Evolutionary conservation across 768 basidiomycete species (phyloP).

Genomic region (Mycena pura): DNA sequence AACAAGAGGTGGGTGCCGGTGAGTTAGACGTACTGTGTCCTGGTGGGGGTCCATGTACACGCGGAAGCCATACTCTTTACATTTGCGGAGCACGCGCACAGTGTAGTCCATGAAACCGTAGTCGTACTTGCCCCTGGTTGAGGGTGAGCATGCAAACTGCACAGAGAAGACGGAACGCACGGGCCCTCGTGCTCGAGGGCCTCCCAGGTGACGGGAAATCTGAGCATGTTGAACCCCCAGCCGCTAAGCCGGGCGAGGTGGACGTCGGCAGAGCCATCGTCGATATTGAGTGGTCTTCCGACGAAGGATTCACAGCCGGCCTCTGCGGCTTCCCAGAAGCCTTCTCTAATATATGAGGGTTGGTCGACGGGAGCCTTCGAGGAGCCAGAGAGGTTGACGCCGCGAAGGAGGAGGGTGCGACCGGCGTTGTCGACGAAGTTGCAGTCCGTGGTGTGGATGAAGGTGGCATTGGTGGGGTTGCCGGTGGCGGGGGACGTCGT

Average conservation of each 20-base stretch:
- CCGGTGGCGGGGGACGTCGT: slow-evolving; percentile 64
- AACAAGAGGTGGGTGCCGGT: neutral
- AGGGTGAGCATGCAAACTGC: slow-evolving; percentile 7
- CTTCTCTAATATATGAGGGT: slow-evolving; percentile 71
- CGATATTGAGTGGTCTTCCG: slow-evolving; percentile 80
- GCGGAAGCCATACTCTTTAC: slow-evolving; percentile 90
- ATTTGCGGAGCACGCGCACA: slow-evolving; percentile 84
- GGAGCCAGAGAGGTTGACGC: slow-evolving; percentile 93
- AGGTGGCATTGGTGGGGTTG: slow-evolving; percentile 51
- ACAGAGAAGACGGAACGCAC: slow-evolving; percentile 58
- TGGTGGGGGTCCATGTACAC: slow-evolving; percentile 97
- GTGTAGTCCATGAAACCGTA: slow-evolving; percentile 93
- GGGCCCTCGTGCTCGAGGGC: slow-evolving; percentile 92
- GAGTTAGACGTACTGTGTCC: slow-evolving; percentile 72
- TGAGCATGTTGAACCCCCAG: slow-evolving; percentile 93
- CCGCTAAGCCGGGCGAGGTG: slow-evolving; percentile 85
- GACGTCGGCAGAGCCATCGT: slow-evolving; percentile 84
- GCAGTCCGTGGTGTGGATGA: slow-evolving; percentile 69
- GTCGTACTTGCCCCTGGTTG: slow-evolving; percentile 83
- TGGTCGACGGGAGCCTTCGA: slow-evolving; percentile 82
- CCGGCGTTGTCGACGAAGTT: slow-evolving; percentile 79
- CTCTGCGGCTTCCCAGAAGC: slow-evolving; percentile 86
- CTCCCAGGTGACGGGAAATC: slow-evolving; percentile 94
- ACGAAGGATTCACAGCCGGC: slow-evolving; percentile 72
- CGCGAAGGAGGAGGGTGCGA: slow-evolving; percentile 83